Evolutionary conservation across 495 filamentous ascomycete species (phyloP), one percentile per base, ranked within the genome.

Genomic region (Entonaema liquescens): DNA sequence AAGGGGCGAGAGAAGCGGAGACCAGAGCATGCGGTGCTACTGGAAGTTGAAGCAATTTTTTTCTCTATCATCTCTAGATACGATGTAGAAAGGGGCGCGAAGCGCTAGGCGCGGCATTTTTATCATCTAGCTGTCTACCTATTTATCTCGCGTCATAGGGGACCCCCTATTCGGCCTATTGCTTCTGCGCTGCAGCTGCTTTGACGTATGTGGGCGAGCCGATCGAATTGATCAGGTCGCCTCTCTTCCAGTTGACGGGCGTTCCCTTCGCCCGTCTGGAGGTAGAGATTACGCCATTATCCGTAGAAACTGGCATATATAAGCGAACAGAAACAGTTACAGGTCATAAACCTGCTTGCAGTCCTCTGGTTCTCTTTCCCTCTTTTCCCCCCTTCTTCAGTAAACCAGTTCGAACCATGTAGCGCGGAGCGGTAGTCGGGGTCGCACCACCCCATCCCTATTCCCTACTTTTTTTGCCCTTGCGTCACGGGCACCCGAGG

Each of bases 121-220:
- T 28, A 8, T 17, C 12, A n/a, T n/a, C n/a, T n/a, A n/a, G n/a
- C n/a, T n/a, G n/a, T n/a, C n/a, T n/a, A n/a, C n/a, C n/a, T n/a
- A n/a, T n/a, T n/a, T 17, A n/a, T 11, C 23, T n/a, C 13, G 36
- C 28, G 38, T 21, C 52, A 52, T 31, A 50, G 21, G 15, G 52
- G 31, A 25, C 5, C 49, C 3, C 23, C 19, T 29, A 57, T 62
- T 62, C 58, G 50, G 65, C 23, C 59, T 29, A 40, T 57, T 68
- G 33, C 31, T 42, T 15, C 36, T 12, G 13, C 1, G 28, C 23
- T 61, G 65, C 65, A 67, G 44, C 52, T 47, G 42, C 42, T 47
- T 47, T 47, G 42, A 47, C 42, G 19, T 47, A 47, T 44, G 15
- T 53, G 6, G 26, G 25, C 13, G 15, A 53, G 49, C 6, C 42